These are phyloP conservation scores for Halteria grandinella DNA, from an alignment of 73 alveolate species.

Conservation along the genomic window DNA sequence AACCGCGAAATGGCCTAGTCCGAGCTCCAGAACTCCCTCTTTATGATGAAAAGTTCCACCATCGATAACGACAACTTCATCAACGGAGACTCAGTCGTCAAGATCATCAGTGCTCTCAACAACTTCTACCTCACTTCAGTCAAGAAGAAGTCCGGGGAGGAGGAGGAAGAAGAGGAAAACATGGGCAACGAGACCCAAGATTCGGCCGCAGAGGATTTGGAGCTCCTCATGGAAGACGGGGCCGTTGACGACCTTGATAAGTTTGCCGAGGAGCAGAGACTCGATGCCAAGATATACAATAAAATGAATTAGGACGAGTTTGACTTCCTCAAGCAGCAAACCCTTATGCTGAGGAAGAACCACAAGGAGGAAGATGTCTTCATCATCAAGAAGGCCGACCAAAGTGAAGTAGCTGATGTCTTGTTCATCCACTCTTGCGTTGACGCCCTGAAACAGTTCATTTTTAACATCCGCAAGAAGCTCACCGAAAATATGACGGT, in stretches of 20 bases:
- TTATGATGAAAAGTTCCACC: conserved; percentile 15
- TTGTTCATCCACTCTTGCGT: conserved; percentile 47
- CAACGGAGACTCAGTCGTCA: conserved; percentile 26
- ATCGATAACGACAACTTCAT: conserved; percentile 15
- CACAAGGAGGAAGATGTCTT: conserved; percentile 71
- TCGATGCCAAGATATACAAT: not conserved
- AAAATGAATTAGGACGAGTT: conserved; percentile 27
- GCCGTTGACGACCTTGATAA: conserved; percentile 3
- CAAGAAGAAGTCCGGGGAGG: not conserved
- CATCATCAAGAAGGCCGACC: conserved; percentile 16
- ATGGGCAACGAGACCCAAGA: not conserved
- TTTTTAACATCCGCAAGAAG: conserved; percentile 28
- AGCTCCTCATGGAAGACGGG: conserved; percentile 3
- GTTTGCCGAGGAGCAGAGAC: not conserved
- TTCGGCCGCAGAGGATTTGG: not conserved
- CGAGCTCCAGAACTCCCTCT: conserved; percentile 15
- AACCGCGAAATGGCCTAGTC: not conserved
- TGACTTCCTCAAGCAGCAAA: conserved; percentile 19
- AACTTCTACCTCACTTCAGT: conserved; percentile 11
- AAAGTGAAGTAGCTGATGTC: conserved; percentile 26
- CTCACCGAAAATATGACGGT: conserved; percentile 15
- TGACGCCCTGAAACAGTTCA: conserved; percentile 36
- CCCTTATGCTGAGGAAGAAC: conserved; percentile 7
- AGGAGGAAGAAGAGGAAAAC: conserved; percentile 35
- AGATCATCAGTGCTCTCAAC: conserved; percentile 12